Evolutionary conservation across 495 filamentous ascomycete genomes (phyloP).

Genomic region (Penicillium paxilli): DNA sequence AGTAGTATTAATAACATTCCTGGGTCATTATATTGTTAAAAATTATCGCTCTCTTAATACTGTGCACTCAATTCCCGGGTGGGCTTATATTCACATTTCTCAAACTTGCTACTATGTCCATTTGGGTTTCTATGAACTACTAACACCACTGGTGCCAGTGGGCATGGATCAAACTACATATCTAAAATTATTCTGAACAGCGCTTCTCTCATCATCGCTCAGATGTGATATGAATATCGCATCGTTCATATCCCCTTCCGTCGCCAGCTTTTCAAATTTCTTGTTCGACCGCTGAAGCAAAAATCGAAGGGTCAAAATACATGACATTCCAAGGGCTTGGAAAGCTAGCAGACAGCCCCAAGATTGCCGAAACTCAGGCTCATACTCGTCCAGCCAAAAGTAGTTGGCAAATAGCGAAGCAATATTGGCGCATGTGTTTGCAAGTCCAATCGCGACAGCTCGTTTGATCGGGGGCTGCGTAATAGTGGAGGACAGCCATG

Average conservation of each 20-base stretch:
- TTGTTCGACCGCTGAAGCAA: conserved; percentile 10
- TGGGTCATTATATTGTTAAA: too few species aligned
- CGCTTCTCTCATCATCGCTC: conserved; percentile 14
- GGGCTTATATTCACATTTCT: too few species aligned
- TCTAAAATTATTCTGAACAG: conserved; percentile 19
- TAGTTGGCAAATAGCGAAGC: conserved; percentile 2
- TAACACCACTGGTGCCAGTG: too few species aligned
- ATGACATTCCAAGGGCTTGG: conserved; percentile 11
- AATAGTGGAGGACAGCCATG: conserved; percentile 17
- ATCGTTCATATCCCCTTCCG: conserved; percentile 12
- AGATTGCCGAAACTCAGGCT: conserved; percentile 10
- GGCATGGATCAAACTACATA: too few species aligned
- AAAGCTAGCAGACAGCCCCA: conserved; percentile 25
- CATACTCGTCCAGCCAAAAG: conserved; percentile 21
- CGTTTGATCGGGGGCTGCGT: conserved; percentile 11
- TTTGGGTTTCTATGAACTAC: too few species aligned
- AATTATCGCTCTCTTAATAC: too few species aligned
- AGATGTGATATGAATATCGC: conserved; percentile 2
- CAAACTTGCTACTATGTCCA: too few species aligned
- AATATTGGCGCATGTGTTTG: not conserved
- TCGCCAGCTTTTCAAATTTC: conserved; percentile 15
- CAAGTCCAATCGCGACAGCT: conserved; percentile 5
- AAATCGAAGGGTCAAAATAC: conserved; percentile 16
- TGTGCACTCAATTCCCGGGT: too few species aligned
- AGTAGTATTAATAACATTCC: too few species aligned